These are phyloP conservation scores for Setaria viridis DNA, from an alignment of 202 grass and related monocot genomes.

Conservation along the genomic window DNA sequence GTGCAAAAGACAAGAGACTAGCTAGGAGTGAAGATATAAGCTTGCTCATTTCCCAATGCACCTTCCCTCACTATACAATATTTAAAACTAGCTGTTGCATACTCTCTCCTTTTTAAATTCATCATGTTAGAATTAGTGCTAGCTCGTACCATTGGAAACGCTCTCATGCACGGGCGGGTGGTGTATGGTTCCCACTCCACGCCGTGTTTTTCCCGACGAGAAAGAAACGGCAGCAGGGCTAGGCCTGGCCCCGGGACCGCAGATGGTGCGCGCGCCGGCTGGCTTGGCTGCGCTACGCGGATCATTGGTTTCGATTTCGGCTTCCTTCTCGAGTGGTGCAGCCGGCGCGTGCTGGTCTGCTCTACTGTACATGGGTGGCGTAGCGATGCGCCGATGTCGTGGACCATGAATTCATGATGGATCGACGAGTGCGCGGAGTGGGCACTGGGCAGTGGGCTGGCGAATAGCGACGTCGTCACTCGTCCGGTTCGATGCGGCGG, in stretches of 20 bases:
- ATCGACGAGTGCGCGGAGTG: background rate
- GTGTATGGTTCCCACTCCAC: background rate
- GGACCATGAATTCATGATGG: background rate
- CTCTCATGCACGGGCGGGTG: background rate
- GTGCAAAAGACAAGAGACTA: too few species aligned
- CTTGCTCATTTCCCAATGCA: too few species aligned
- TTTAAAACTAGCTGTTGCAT: too few species aligned
- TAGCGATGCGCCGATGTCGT: background rate
- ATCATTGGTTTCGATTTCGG: background rate
- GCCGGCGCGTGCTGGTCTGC: too few species aligned
- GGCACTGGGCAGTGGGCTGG: background rate
- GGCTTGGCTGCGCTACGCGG: background rate
- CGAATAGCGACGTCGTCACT: constrained; percentile 4
- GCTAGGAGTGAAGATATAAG: too few species aligned
- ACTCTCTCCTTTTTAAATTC: too few species aligned
- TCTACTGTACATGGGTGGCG: background rate
- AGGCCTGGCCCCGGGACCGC: too few species aligned
- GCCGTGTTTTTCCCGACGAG: background rate
- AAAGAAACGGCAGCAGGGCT: background rate
- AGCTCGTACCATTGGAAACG: too few species aligned
- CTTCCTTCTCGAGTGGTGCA: too few species aligned
- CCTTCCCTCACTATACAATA: too few species aligned
- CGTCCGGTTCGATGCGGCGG: background rate
- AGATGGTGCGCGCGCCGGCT: background rate
- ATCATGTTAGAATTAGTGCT: too few species aligned